Base-by-base conservation (phyloP, 257 asterid species). In the Salvia miltiorrhiza region DNA sequence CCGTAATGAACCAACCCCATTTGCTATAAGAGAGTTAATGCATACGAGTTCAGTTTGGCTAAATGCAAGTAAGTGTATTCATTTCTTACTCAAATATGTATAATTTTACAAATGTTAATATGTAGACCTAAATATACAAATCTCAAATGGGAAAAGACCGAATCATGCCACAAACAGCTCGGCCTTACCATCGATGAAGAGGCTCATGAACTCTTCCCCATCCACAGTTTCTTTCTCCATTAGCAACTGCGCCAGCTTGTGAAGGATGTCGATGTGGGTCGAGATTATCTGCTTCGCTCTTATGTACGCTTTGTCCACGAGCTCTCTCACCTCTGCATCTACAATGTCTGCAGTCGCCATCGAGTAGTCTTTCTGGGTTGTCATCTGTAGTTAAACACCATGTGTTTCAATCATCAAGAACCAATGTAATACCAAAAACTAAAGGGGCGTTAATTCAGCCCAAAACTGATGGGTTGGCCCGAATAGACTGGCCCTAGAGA, bases 131-230 rank as follows among this genome's bases (percentile, higher is more conserved):
- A 70, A 70, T 58, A 12, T 48, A 57, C 66, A 60, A 9, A 39
- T 62, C 21, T 47, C 32, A 32, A 24, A 53, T 26, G 17, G 58
- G 40, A n/a, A n/a, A 33, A 57, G 24, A 24, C 24, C 28, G 19
- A 78, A 75, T 82, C 78, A 90, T 8, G 94, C 68, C 17, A 93
- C 77, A 35, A 52, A 88, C n/a, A 88, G 72, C 77, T 93, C 96
- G 41, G 97, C 96, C 70, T 90, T 78, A 65, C 99, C 97, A 71
- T 90, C 99, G 12, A 93, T 93, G 88, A 90, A 93, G 16, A 88
- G 90, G 87, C 97, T 94, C 97, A 92, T 92, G 73, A 95, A 95
- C 86, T 94, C 99, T 75, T 95, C 98, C 13, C 99, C 99, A 72
- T 89, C 99, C 19, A 95, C 97, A 0, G 93, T 91, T 77, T 94